phyloP scores from a whole-genome alignment of 768 basidiomycete genomes.

The Trametes cubensis region DNA sequence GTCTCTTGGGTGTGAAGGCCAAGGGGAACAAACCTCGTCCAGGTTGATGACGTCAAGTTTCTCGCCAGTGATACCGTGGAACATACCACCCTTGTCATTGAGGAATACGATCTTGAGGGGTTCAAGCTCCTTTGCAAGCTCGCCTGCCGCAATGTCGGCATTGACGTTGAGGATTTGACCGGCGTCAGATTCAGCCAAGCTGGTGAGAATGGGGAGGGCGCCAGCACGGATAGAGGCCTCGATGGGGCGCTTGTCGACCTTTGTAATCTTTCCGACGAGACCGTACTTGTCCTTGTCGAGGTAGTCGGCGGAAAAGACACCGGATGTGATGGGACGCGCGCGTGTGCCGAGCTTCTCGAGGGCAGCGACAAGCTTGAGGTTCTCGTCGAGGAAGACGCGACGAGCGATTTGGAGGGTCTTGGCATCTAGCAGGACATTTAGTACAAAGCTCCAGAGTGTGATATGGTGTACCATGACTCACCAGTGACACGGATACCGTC shows the following conservation, averaged over 20 bases:
- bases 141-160: conserved; percentile 97
- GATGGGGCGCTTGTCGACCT: conserved; percentile 93
- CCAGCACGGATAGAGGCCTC: conserved; percentile 97
- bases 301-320: conserved; percentile 96
- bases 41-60: conserved; percentile 96
- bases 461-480: conserved; percentile 36
- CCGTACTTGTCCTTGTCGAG: conserved; percentile 95
- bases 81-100: conserved; percentile 97
- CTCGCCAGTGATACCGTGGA: conserved; percentile 96
- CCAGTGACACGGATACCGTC: conserved; percentile 98
- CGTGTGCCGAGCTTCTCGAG: conserved; percentile 95
- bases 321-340: conserved; percentile 96
- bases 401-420: conserved; percentile 95
- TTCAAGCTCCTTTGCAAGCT: conserved; percentile 96
- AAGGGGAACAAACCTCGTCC: conserved; percentile 69
- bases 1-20: background rate
- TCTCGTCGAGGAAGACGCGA: conserved; percentile 96
- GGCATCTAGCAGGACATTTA: conserved; percentile 57
- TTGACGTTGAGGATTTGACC: conserved; percentile 99
- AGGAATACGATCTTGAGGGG: conserved; percentile 98
- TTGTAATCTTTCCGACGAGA: conserved; percentile 93
- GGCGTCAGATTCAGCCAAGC: conserved; percentile 89
- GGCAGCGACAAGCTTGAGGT: conserved; percentile 90
- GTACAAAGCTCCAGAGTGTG: background rate
- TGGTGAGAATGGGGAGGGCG: conserved; percentile 93